Evolutionary conservation across 2,329 filamentous ascomycete genomes (phyloP), one percentile per base, ranked within the genome.

Genomic region (Shiraia bambusicola): DNA sequence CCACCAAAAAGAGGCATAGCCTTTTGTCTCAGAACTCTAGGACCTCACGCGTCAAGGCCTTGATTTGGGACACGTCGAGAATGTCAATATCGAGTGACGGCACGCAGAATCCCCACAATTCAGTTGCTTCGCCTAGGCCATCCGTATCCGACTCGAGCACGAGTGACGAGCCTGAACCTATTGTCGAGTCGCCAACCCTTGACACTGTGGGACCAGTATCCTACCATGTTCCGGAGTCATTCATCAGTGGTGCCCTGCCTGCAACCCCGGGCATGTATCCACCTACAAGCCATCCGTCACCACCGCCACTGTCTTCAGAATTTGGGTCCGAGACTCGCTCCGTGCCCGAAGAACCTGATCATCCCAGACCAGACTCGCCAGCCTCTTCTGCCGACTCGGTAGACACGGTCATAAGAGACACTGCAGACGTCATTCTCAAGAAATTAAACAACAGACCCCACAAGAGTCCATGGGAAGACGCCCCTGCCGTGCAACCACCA

Each of bases 101-200:
- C 32, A 59, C 58, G 19, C 60, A 48, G 9, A 56, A 58, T 15
- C 60, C 62, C 25, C 62, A 63, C 30, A 62, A 63, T 24, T 63
- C 63, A 0, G 36, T 65, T 16, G 53, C 56, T 15, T 66, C 62
- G 12, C 33, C 56, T 13, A 33, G 44, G 5, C 42, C 34, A n/a
- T 61, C 58, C 11, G 26, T 47, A 6, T 37, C 46, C 5, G 42
- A 52, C 17, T 19, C 54, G 6, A 19, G 31, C 19, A 30, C 34
- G 9, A 44, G 26, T 35, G 49, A 42, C 26, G 45, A 29, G 28
- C 35, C 24, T 33, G 40, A 31, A 14, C 42, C 43, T 13, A 32
- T 32, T 17, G 40, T 34, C 26, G 45, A 40, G 12, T 56, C 57
- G 3, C 52, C 56, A 13, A 62, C 61, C 6, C 49, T 47, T n/a